These are phyloP conservation scores for Citropsis articulata DNA, from an alignment of 345 rosid species.

Conservation along the genomic window DNA sequence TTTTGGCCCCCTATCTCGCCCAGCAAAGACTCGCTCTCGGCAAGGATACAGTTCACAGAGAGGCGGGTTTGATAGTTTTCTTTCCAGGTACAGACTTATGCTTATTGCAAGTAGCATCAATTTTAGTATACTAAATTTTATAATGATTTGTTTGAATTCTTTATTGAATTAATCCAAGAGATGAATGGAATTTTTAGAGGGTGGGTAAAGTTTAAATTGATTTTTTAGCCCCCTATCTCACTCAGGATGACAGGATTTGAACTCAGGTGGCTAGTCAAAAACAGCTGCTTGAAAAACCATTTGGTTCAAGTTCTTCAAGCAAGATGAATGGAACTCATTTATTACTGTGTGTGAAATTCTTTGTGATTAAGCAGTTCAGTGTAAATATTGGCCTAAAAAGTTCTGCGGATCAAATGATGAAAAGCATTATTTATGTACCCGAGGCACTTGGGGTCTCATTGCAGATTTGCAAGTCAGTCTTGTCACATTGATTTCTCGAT, in stretches of 20 bases:
- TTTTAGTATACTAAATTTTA: neutral
- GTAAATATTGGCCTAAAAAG: neutral
- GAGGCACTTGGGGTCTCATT: neutral
- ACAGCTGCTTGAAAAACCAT: too few species aligned
- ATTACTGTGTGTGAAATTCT: neutral
- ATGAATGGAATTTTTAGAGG: neutral
- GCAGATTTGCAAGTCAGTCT: neutral
- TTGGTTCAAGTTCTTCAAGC: too few species aligned
- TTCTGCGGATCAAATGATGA: neutral
- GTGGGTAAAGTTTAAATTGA: too few species aligned
- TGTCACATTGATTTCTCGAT: too few species aligned
- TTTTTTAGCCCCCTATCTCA: too few species aligned
- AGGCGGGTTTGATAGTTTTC: conserved; percentile 79
- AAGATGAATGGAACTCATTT: too few species aligned
- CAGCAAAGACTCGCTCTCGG: neutral
- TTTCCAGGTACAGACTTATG: conserved; percentile 66
- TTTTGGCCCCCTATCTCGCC: neutral
- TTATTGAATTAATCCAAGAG: neutral
- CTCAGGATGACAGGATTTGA: too few species aligned
- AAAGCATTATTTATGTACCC: neutral
- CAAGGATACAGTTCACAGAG: conserved; percentile 53
- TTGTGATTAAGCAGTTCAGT: neutral
- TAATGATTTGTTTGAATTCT: neutral
- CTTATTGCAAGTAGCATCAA: neutral
- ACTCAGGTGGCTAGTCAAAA: too few species aligned